phyloP scores from a whole-genome alignment of 2,329 filamentous ascomycete genomes.

The Aspergillus ustus region DNA sequence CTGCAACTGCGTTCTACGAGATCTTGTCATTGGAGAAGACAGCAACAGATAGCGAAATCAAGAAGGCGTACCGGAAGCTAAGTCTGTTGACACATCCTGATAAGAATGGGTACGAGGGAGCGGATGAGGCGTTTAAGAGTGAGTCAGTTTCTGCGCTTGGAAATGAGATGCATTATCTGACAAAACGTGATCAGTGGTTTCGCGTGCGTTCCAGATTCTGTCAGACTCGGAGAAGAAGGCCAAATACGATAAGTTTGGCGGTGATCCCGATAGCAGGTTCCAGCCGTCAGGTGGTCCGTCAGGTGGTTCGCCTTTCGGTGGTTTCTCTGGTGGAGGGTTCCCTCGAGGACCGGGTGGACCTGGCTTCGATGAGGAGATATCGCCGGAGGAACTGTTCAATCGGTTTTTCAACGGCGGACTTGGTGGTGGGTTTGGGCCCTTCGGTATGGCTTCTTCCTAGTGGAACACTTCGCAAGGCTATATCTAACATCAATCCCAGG shows the following conservation, averaged over 20 bases:
- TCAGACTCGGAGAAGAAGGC: conserved; percentile 92
- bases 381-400: conserved; percentile 94
- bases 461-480: conserved; percentile 19
- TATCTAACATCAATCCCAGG: conserved; percentile 37
- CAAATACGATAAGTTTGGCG: conserved; percentile 86
- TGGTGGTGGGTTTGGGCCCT: conserved; percentile 65
- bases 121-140: conserved; percentile 97
- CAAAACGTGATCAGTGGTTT: conserved; percentile 67
- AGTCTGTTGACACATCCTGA: conserved; percentile 95
- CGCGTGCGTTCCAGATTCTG: conserved; percentile 87
- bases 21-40: conserved; percentile 78
- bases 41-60: conserved; percentile 80
- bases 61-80: conserved; percentile 96
- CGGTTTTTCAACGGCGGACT: conserved; percentile 86
- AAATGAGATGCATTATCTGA: conserved; percentile 46
- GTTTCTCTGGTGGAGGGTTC: conserved; percentile 54
- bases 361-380: conserved; percentile 89
- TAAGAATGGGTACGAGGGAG: conserved; percentile 95
- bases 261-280: conserved; percentile 89
- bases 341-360: conserved; percentile 57
- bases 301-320: conserved; percentile 49
- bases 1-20: conserved; percentile 90
- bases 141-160: conserved; percentile 34
- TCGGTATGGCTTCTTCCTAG: conserved; percentile 56
- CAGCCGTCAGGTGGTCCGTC: conserved; percentile 55